Evolutionary conservation across 139 green algal genomes (phyloP), one percentile per base, ranked within the genome.

Genomic region (Pedinophyceae sp.): DNA sequence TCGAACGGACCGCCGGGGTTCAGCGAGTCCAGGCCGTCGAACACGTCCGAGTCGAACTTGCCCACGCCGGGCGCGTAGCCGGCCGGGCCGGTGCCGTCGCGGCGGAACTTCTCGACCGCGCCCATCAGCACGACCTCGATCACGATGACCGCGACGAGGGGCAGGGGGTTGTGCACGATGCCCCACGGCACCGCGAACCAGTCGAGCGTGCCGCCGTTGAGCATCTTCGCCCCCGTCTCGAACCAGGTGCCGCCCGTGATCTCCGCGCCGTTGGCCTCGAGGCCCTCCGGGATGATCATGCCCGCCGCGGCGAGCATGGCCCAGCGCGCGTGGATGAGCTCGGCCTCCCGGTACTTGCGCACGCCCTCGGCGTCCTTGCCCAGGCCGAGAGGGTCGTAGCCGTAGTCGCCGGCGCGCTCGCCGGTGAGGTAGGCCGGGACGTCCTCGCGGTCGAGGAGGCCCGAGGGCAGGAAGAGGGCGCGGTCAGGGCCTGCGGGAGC

Each of bases 1-100:
- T 98, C 91, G 67, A 98, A 97, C 53, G 82, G 81, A 47, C 84
- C 89, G 59, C 89, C 88, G 46, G 89, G 89, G 82, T 97, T 87
- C 28, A 95, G 66, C 51, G 54, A 64, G 82, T 97, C 89, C 51
- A 95, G 66, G 60, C 79, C 75, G 38, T 93, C 74, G 58, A 93
- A 92, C n/a, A 83, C 62, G 39, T 56, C 55, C 27, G 65, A 63
- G 50, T 94, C 85, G 57, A 94, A 95, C 79, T 95, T 93, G 68
- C 86, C 86, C 24, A 89, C 60, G 57, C 86, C 85, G 24, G 84
- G 84, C 40, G 78, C 76, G 78, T 86, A 95, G 57, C 88, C 89
- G 25, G 79, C 58, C 2, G 89, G 89, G 66, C 89, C 89, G 16
- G 64, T 60, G 52, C 83, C 84, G 47, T 71, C 68, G 48, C 64